phyloP scores from a whole-genome alignment of 1,139 yeast species.

The Wickerhamomyces sp. region DNA sequence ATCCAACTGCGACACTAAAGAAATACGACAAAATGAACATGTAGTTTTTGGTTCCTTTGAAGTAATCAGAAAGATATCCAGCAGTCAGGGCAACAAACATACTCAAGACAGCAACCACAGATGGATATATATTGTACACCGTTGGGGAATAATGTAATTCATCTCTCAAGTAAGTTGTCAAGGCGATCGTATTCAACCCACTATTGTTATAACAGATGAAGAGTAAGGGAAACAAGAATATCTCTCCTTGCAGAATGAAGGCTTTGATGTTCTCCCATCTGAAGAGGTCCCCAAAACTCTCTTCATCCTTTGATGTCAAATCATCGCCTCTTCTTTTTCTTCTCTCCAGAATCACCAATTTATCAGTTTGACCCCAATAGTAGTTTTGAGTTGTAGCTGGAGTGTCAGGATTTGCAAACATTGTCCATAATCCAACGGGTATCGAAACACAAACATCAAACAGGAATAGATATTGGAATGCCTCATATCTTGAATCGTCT shows the following conservation, averaged over 20 bases:
- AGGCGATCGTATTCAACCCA: slow-evolving; percentile 5
- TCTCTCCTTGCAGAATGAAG: slow-evolving; percentile 37
- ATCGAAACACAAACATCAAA: slow-evolving; percentile 47
- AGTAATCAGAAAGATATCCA: slow-evolving; percentile 8
- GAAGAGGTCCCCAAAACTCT: slow-evolving; percentile 35
- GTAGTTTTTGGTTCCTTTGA: slow-evolving; percentile 7
- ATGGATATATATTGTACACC: slow-evolving; percentile 7
- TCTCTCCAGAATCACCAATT: slow-evolving; percentile 32
- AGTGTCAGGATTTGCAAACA: slow-evolving; percentile 38
- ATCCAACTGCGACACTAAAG: slow-evolving; percentile 3
- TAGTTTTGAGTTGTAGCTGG: slow-evolving; percentile 37
- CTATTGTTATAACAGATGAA: slow-evolving; percentile 10
- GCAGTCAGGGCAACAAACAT: slow-evolving; percentile 8
- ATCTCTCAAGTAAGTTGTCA: slow-evolving; percentile 9
- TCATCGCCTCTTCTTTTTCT: slow-evolving; percentile 33
- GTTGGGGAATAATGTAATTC: slow-evolving; percentile 5
- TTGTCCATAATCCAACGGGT: slow-evolving; percentile 40
- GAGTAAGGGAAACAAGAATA: slow-evolving; percentile 27
- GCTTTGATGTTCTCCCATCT: slow-evolving; percentile 33
- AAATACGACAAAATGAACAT: slow-evolving; percentile 6
- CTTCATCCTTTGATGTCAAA: slow-evolving; percentile 26
- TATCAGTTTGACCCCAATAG: slow-evolving; percentile 31
- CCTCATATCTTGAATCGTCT: slow-evolving; percentile 28
- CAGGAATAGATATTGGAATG: slow-evolving; percentile 50
- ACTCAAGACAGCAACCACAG: slow-evolving; percentile 7